Evolutionary conservation across 164 flowering plant species (phyloP), one percentile per base, ranked within the genome.

Genomic region (Vitis cinerea): DNA sequence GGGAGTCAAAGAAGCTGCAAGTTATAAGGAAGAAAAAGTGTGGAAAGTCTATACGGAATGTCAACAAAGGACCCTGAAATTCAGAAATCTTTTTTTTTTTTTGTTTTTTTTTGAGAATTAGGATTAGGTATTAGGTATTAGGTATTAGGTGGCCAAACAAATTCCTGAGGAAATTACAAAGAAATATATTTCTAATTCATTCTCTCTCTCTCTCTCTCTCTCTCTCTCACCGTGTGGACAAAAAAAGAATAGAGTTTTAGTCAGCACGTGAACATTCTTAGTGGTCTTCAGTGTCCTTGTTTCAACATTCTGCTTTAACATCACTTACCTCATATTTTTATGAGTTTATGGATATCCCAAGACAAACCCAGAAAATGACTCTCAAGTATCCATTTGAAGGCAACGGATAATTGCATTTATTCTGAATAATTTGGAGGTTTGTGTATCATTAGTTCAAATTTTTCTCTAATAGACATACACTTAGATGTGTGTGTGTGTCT

Each of bases 251-350:
- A 60, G 51, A 59, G 44, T 37, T 16, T 65, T 72, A 72, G 66
- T 62, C 71, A 37, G 61, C 74, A 71, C 60, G 62, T n/a, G 10
- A 44, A 72, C 63, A 50, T 65, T 69, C 72, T 53, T 16, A 15
- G 11, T 14, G 17, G 3, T 29, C 17, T 50, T 44, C 50, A 9
- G 54, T 27, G 12, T 23, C 55, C 37, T 13, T 16, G 4, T 68
- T 49, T 49, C 23, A 9, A 49, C 53, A 9, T 50, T 49, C 7
- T 50, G 13, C 9, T 27, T 13, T 23, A 61, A 30, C 49, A 62
- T 44, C 11, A 11, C 65, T 44, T 63, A 49, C 53, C 55, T 49
- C 15, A 63, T 9, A n/a, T 7, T 63, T 13, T 44, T 4, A 30
- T 60, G 14, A 23, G 13, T 60, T 9, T 61, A 37, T 61, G 15